Percentiles rank a stretch among this genome's conserved stretches.
These are phyloP conservation scores for Oryza brachyantha DNA, from an alignment of 176 grass and related monocot genomes.

Conservation along the genomic window DNA sequence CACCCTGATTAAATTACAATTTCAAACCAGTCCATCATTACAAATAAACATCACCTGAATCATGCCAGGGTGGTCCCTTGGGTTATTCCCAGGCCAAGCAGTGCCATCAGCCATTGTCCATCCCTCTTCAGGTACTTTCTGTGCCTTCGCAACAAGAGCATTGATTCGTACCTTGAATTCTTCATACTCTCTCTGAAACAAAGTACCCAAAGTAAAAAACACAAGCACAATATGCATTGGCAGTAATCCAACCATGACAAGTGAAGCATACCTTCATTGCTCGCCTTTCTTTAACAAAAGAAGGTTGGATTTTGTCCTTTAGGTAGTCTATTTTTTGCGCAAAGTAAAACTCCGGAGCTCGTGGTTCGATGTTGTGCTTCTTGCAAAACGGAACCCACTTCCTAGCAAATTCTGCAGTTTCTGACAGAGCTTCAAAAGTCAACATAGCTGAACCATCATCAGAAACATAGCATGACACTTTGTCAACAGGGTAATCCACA, in stretches of 20 bases:
- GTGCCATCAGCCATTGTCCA: conserved; percentile 99
- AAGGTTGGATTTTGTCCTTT: conserved; percentile 96
- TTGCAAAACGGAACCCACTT: conserved; percentile 95
- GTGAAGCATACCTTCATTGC: conserved; percentile 89
- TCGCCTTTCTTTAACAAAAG: conserved; percentile 97
- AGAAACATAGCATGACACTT: conserved; percentile 96
- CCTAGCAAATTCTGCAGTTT: conserved; percentile 88
- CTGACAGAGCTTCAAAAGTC: conserved; percentile 73
- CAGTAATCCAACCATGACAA: conserved; percentile 14
- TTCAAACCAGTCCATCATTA: background rate
- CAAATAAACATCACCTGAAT: conserved; percentile 74
- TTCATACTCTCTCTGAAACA: conserved; percentile 94
- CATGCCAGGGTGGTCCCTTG: conserved; percentile 99
- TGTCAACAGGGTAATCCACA: conserved; percentile 88
- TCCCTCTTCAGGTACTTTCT: conserved; percentile 97
- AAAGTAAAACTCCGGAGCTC: conserved; percentile 98
- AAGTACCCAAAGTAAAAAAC: conserved; percentile 13
- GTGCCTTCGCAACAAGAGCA: conserved; percentile 98
- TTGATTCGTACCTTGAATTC: conserved; percentile 97
- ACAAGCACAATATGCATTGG: conserved; percentile 6
- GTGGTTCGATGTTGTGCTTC: conserved; percentile 84
- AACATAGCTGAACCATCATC: conserved; percentile 89
- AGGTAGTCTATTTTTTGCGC: conserved; percentile 94
- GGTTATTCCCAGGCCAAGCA: conserved; percentile 97
- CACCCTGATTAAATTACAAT: background rate